Evolutionary conservation across 164 flowering plant genomes (phyloP).

Genomic region (Vitis labrusca): DNA sequence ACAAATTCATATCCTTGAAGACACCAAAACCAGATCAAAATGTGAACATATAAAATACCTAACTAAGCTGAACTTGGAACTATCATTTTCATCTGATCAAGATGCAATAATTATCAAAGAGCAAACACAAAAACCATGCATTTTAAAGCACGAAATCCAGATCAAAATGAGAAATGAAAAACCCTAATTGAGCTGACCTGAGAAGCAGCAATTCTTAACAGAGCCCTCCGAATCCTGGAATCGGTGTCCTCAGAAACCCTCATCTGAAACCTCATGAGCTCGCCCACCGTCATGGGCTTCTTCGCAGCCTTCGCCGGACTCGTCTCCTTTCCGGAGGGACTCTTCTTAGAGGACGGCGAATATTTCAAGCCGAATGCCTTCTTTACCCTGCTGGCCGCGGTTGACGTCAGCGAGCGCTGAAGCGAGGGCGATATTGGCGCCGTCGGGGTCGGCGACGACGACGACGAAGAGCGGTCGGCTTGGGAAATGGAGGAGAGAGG

Average conservation of each 20-base stretch:
- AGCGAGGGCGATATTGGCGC: conserved; percentile 32
- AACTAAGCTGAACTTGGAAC: not conserved
- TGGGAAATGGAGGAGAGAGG: conserved; percentile 45
- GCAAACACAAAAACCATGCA: not conserved
- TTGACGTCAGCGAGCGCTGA: conserved; percentile 52
- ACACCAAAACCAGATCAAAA: no score
- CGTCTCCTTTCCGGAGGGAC: conserved; percentile 15
- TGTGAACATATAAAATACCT: no score
- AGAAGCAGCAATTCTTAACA: conserved; percentile 76
- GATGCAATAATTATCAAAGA: not conserved
- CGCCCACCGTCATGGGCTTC: conserved; percentile 65
- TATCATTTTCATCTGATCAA: not conserved
- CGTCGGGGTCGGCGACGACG: conserved; percentile 4
- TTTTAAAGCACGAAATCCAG: not conserved
- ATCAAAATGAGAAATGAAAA: conserved; percentile 5
- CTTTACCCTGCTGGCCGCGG: conserved; percentile 80
- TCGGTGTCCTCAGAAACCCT: conserved; percentile 74
- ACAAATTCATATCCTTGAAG: no score
- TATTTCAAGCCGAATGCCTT: conserved; percentile 73
- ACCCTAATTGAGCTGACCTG: conserved; percentile 44
- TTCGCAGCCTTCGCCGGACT: conserved; percentile 32
- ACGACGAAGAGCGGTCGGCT: conserved; percentile 14
- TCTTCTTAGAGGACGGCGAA: conserved; percentile 29
- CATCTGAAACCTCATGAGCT: conserved; percentile 88
- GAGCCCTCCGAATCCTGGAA: conserved; percentile 71